Evolutionary conservation across 2,329 filamentous ascomycete species (phyloP).

Genomic region (Paramyrothecium roridum): DNA sequence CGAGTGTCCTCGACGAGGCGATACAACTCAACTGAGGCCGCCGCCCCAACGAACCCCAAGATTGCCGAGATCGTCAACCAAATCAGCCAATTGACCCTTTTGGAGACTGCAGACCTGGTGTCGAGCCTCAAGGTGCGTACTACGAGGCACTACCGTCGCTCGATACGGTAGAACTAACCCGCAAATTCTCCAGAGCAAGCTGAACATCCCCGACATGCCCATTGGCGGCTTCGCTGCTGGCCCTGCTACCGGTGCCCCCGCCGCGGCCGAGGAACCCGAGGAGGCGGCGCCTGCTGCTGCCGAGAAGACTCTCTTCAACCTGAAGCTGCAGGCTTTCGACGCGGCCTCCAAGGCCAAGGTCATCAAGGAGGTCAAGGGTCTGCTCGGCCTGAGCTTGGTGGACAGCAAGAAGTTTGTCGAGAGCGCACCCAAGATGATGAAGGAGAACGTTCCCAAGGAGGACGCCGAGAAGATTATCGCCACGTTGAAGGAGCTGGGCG

Average conservation of each 20-base stretch:
- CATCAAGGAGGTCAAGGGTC: slow-evolving; percentile 98
- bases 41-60: slow-evolving; percentile 73
- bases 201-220: slow-evolving; percentile 98
- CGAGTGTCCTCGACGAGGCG: slow-evolving; percentile 58
- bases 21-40: slow-evolving; percentile 84
- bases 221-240: slow-evolving; percentile 84
- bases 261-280: slow-evolving; percentile 75
- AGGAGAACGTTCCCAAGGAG: slow-evolving; percentile 98
- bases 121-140: slow-evolving; percentile 83
- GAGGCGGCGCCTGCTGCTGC: slow-evolving; percentile 84
- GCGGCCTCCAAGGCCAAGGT: slow-evolving; percentile 91
- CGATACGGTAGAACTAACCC: slow-evolving; percentile 10
- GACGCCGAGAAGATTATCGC: slow-evolving; percentile 98
- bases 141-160: neutral
- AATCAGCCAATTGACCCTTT: slow-evolving; percentile 94
- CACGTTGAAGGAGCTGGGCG: slow-evolving; percentile 89
- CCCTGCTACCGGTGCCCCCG: slow-evolving; percentile 57
- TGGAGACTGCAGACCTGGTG: slow-evolving; percentile 97
- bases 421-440: slow-evolving; percentile 96
- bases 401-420: slow-evolving; percentile 99
- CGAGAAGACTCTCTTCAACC: slow-evolving; percentile 95
- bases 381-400: slow-evolving; percentile 92
- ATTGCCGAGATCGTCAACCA: slow-evolving; percentile 94
- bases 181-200: slow-evolving; percentile 62
- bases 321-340: slow-evolving; percentile 92